Evolutionary conservation across 2,329 filamentous ascomycete species (phyloP).

Genomic region (Microsporum audouinii): DNA sequence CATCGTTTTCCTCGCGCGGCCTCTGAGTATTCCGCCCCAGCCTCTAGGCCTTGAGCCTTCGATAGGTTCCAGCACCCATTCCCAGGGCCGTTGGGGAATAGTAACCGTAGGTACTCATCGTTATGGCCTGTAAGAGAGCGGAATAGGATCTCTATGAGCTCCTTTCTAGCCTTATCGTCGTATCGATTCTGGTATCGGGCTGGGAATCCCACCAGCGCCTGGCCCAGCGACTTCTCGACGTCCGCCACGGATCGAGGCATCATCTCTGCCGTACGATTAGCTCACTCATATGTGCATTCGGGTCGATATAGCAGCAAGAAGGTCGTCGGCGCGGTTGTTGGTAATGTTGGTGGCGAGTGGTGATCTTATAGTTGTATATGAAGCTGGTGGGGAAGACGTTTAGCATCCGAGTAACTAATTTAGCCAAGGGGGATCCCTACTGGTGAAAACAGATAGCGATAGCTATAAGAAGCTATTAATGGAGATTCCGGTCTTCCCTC

Average conservation of each 20-base stretch:
- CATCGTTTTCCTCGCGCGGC: conserved; percentile 85
- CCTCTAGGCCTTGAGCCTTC: conserved; percentile 79
- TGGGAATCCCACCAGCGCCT: conserved; percentile 69
- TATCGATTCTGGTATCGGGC: conserved; percentile 64
- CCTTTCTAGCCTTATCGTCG: conserved; percentile 54
- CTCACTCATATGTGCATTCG: not conserved
- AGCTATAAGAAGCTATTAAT: too few species aligned
- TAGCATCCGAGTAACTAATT: not conserved
- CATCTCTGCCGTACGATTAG: not conserved
- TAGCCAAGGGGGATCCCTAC: not conserved
- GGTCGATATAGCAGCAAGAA: not conserved
- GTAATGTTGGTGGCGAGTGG: not conserved
- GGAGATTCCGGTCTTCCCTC: too few species aligned
- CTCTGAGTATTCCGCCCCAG: conserved; percentile 89
- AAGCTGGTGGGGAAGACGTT: not conserved
- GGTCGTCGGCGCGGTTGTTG: not conserved
- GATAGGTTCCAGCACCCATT: conserved; percentile 60
- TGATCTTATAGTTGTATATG: not conserved
- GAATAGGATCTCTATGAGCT: conserved; percentile 72
- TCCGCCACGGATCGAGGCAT: conserved; percentile 23
- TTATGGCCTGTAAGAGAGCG: conserved; percentile 70
- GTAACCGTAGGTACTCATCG: conserved; percentile 59
- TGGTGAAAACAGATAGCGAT: not conserved
- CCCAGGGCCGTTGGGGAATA: conserved; percentile 69
- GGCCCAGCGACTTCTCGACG: conserved; percentile 69